Base-by-base conservation (phyloP, 140 eudicot genomes). In the Anethum foeniculum region DNA sequence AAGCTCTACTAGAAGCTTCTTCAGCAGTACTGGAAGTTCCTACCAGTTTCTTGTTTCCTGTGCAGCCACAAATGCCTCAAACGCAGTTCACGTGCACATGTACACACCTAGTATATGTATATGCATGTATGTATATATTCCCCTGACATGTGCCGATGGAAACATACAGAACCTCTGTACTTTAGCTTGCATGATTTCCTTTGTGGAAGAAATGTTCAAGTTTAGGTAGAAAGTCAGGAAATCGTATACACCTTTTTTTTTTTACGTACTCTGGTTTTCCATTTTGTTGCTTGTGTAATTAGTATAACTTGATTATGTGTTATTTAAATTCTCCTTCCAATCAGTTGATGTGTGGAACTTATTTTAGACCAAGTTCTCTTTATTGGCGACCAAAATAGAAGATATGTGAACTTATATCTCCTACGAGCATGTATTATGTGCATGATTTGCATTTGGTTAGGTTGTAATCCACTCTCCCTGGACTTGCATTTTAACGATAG, bases 1-100 rank as follows among this genome's bases (percentile, higher is more conserved):
- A 88, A 54, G 92, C 92, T 76, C 92, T 58, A 54, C 92, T 58
- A 54, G 92, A 88, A 56, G 92, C 92, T 75, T 88, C 85, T 80
- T 86, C 90, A 3, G 90, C 90, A 16, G 92, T 86, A 82, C 84
- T 88, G 71, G 82, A 88, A 74, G 92, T 86, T 75, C 87, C 86
- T 43, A 69, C 92, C 91, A 86, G n/a, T 84, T 89, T 78, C 91
- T 86, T 43, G 86, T 86, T 46, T 88, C 81, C 47, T 65, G 79
- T 36, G 88, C 80, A 32, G 86, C 88, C 5, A 83, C 81, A 4
- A 79, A 68, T 5, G 80, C 28, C 76, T 73, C 83, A 30, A 80
- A 78, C 16, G 80, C 79, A 77, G 81, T 47, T 11, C 52, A 47
- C 16, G 10, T 47, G 51, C 51, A 47, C 16, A 8, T 47, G 10